Evolutionary conservation across 306 rosid species (phyloP), one percentile per base, ranked within the genome.

Genomic region (Prunus mira): DNA sequence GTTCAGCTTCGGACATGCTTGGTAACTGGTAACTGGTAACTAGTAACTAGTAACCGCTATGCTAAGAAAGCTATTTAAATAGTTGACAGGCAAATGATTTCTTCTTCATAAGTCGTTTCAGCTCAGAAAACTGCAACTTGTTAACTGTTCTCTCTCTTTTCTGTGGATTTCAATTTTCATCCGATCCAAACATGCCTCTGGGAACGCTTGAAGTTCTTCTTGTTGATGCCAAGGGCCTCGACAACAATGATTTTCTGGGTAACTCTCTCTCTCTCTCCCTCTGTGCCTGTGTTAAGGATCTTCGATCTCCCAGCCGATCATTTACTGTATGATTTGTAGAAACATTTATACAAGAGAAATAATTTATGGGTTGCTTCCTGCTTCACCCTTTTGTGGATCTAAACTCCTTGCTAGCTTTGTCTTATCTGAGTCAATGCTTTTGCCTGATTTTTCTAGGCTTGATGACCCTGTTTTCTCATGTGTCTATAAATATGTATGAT

Each of bases 141-240:
- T 61, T 27, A 41, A 61, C 38, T 4, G 14, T 38, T 61, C n/a
- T 30, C 41, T 12, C 65, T 60, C 3, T 60, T 22, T 3, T 57
- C 67, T 14, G 27, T 17, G 22, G 46, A 25, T 14, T 38, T 56
- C 76, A 38, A 62, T 30, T 56, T 72, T 14, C 41, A 24, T 57
- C 76, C 64, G 67, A 58, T 43, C 76, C 57, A 28, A 27, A 28
- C 57, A 93, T 93, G 98, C 88, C 94, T 74, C 80, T 75, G 43
- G 98, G 98, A 82, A 86, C 80, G 76, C 94, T 93, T 32, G 89
- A 89, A 86, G 90, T 93, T 83, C 77, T 87, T 81, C 90, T 90
- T 25, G 84, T 84, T 24, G 62, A 72, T 64, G 98, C 96, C 67
- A 91, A 84, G 74, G 89, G 93, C 14, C 93, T 93, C 13, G 91